phyloP scores from a whole-genome alignment of 2,329 filamentous ascomycete genomes.

The Emydomyces testavorans region DNA sequence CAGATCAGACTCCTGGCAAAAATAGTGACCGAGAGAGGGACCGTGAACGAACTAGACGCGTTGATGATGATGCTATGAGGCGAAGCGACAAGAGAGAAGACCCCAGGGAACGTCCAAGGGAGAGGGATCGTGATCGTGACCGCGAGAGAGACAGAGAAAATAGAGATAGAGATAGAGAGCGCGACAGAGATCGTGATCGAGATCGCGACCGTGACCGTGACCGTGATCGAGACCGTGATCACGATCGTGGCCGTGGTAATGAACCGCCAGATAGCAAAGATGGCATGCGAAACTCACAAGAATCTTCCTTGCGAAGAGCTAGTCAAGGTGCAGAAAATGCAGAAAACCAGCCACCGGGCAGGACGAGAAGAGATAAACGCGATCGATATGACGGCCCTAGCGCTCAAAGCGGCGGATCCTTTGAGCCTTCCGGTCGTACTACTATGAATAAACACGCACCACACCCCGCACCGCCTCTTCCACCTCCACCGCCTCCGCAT shows the following conservation, averaged over 20 bases:
- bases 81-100: constrained; percentile 29
- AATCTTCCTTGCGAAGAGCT: constrained; percentile 3
- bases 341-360: not conserved
- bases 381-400: constrained; percentile 7
- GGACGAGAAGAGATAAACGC: constrained; percentile 10
- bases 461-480: not conserved
- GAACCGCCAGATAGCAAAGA: constrained; percentile 2
- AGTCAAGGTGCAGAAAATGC: not conserved
- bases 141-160: constrained; percentile 25
- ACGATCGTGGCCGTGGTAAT: constrained; percentile 12
- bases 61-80: constrained; percentile 22
- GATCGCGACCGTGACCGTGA: constrained; percentile 19
- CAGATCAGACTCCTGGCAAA: constrained; percentile 21
- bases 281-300: constrained; percentile 1
- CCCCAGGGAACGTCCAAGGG: constrained; percentile 27
- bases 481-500: constrained; percentile 8
- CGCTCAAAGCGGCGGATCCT: not conserved
- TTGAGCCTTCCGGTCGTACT: constrained; percentile 3
- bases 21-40: constrained; percentile 21
- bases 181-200: constrained; percentile 10
- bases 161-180: constrained; percentile 11
- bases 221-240: constrained; percentile 12
- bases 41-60: constrained; percentile 22
- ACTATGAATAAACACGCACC: not conserved
- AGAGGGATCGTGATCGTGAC: constrained; percentile 15